Evolutionary conservation across 192 early-diverging fungal genomes (phyloP).

Genomic region (Helicostylum pulchrum): DNA sequence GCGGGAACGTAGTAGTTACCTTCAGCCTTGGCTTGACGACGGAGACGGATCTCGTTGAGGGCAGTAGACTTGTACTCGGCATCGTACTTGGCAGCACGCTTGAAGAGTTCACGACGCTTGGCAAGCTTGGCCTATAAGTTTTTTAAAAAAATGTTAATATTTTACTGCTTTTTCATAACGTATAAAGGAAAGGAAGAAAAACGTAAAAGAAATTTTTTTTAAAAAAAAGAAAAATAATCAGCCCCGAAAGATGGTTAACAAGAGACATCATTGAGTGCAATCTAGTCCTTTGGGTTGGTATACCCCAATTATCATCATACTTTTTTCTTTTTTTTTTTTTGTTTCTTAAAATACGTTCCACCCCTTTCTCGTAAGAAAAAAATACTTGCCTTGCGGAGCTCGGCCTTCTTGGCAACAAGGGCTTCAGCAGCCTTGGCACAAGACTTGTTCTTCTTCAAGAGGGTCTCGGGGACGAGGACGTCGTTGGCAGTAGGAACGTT

Average conservation of each 20-base stretch:
- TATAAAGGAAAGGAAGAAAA: too few species aligned
- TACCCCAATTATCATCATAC: constrained; percentile 27
- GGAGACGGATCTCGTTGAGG: constrained; percentile 85
- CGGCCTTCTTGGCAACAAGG: constrained; percentile 48
- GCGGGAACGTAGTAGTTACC: constrained; percentile 94
- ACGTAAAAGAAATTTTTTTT: too few species aligned
- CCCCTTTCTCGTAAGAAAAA: background rate
- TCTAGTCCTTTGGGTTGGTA: constrained; percentile 36
- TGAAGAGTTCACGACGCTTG: constrained; percentile 96
- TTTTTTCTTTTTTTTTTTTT: background rate
- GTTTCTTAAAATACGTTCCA: constrained; percentile 10
- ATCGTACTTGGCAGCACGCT: constrained; percentile 98
- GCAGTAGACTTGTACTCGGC: constrained; percentile 93
- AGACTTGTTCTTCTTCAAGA: constrained; percentile 83
- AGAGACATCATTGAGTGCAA: constrained; percentile 42
- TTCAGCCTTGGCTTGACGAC: constrained; percentile 86
- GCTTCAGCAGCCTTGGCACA: constrained; percentile 70
- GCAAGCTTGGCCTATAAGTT: constrained; percentile 44
- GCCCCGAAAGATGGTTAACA: constrained; percentile 75
- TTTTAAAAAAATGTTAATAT: too few species aligned
- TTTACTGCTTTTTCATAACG: too few species aligned
- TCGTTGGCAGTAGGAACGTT: constrained; percentile 62
- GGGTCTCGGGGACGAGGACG: constrained; percentile 81
- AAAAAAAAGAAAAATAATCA: constrained; percentile 36
- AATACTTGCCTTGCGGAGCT: constrained; percentile 49